phyloP scores from a whole-genome alignment of 148 eudicot species.

The Polygonum maritimum region DNA sequence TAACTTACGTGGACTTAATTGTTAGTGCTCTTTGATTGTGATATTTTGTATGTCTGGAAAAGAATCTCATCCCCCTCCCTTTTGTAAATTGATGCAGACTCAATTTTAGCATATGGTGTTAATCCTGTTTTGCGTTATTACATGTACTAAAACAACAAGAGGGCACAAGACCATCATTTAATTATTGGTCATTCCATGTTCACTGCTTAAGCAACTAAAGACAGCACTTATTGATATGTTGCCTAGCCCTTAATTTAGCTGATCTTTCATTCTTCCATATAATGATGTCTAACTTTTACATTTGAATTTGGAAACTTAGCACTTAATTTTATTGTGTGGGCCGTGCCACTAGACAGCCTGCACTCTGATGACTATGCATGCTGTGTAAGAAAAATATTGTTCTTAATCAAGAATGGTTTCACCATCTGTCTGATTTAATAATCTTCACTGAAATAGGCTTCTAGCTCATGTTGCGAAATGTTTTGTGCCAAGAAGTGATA shows the following conservation, averaged over 20 bases:
- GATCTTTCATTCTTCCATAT: background rate
- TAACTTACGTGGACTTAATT: background rate
- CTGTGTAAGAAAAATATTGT: too few species aligned
- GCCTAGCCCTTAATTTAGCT: background rate
- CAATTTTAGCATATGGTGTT: background rate
- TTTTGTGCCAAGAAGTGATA: background rate
- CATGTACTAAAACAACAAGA: background rate
- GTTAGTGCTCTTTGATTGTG: background rate
- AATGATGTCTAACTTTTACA: background rate
- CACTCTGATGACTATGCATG: background rate
- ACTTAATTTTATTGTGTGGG: background rate
- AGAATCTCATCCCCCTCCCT: background rate
- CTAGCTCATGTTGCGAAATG: background rate
- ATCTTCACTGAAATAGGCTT: background rate
- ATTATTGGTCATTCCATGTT: background rate
- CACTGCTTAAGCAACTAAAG: background rate
- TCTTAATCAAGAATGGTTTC: background rate
- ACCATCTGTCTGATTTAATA: background rate
- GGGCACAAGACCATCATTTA: background rate
- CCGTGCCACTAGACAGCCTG: background rate
- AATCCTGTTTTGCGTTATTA: background rate
- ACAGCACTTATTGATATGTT: background rate
- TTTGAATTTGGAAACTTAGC: background rate
- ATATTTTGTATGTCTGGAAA: background rate
- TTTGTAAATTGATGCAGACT: background rate